Conservation (phyloP, 805 yeast species). For the Komagataella pseudopastoris region DNA sequence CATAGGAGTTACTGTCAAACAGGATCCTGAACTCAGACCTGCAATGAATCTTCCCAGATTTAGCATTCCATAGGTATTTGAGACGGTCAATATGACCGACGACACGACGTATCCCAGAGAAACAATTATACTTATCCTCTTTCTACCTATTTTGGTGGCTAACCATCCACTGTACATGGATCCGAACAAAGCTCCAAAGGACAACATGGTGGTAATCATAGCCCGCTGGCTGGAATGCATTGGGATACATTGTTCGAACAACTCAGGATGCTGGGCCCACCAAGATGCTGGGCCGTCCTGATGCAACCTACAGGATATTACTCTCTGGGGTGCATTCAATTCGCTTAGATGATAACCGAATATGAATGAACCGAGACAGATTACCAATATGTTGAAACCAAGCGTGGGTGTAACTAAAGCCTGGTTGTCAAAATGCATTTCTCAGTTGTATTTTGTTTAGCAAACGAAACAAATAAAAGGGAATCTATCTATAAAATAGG, state of each 20-base stretch:
- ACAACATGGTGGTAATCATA: slow-evolving; percentile 52
- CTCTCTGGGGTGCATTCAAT: slow-evolving; percentile 67
- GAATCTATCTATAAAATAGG: background rate
- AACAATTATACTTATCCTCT: slow-evolving; percentile 18
- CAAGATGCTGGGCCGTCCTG: slow-evolving; percentile 16
- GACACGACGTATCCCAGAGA: slow-evolving; percentile 16
- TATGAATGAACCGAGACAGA: slow-evolving; percentile 66
- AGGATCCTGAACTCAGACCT: slow-evolving; percentile 26
- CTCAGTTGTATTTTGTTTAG: background rate
- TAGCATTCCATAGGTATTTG: slow-evolving; percentile 11
- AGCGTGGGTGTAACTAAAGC: background rate
- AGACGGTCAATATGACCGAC: slow-evolving; percentile 14
- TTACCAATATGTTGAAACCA: slow-evolving; percentile 16
- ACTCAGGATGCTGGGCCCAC: slow-evolving; percentile 20
- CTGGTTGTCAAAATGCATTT: background rate
- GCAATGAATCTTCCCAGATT: slow-evolving; percentile 19
- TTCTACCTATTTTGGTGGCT: slow-evolving; percentile 53
- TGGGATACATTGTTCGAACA: slow-evolving; percentile 31
- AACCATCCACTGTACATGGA: slow-evolving; percentile 47
- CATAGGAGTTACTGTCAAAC: slow-evolving; percentile 26
- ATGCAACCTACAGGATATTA: slow-evolving; percentile 38
- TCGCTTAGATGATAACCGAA: slow-evolving; percentile 86
- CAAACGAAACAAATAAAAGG: background rate
- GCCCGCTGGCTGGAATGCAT: slow-evolving; percentile 44
- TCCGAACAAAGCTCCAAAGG: slow-evolving; percentile 66